These are phyloP conservation scores for Beauveria caledonica DNA, from an alignment of 2,329 filamentous ascomycete genomes.

Conservation along the genomic window DNA sequence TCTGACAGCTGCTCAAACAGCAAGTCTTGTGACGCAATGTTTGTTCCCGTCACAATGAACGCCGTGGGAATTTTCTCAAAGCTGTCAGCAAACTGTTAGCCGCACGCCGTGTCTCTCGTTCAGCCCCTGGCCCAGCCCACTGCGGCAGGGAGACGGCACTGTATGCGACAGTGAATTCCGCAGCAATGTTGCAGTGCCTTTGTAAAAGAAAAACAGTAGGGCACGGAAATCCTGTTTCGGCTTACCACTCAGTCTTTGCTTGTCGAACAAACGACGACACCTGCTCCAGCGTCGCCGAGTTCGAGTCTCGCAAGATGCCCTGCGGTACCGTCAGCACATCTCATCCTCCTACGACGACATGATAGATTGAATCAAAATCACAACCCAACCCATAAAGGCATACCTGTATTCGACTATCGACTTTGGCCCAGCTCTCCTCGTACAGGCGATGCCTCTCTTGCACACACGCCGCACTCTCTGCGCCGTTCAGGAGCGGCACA, in stretches of 20 bases:
- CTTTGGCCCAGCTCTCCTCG: conserved; percentile 53
- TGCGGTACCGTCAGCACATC: conserved; percentile 20
- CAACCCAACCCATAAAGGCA: not conserved
- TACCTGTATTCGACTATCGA: conserved; percentile 54
- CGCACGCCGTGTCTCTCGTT: conserved; percentile 2
- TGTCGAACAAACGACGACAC: conserved; percentile 48
- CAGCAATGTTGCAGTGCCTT: not conserved
- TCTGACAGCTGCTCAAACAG: conserved; percentile 64
- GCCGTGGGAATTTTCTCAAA: conserved; percentile 54
- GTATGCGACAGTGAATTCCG: not conserved
- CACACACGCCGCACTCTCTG: conserved; percentile 41
- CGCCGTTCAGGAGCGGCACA: conserved; percentile 45
- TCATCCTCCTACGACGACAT: not conserved
- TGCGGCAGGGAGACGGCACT: not conserved
- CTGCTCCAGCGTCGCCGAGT: conserved; percentile 50
- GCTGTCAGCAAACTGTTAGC: conserved; percentile 19
- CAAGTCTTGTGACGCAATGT: conserved; percentile 65
- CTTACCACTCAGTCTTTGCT: conserved; percentile 25
- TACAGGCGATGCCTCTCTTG: conserved; percentile 51
- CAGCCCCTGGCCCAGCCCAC: not conserved
- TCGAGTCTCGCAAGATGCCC: conserved; percentile 51
- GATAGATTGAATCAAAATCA: not conserved
- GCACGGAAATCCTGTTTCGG: not conserved
- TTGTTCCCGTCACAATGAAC: conserved; percentile 70
- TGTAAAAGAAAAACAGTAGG: not conserved